A percentile compares a stretch with the other conserved stretches of the same genome.
phyloP scores from a whole-genome alignment of 2,329 filamentous ascomycete genomes.

The Teratosphaeria destructans region DNA sequence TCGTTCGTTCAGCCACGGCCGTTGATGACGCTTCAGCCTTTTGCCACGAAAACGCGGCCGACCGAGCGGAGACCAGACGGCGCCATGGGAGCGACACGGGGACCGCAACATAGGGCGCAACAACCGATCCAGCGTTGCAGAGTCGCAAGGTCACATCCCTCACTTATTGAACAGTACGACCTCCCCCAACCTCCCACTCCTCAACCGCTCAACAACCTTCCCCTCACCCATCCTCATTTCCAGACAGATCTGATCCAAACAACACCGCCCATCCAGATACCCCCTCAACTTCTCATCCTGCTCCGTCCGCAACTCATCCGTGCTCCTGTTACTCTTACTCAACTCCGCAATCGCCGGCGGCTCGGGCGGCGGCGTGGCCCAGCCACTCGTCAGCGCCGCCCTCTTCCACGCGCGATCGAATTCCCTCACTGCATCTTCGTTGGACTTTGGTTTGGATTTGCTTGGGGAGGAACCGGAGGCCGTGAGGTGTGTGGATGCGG shows the following conservation, averaged over 20 bases:
- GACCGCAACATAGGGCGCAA: neutral
- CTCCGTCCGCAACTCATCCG: slow-evolving; percentile 8
- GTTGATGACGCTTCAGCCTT: no score
- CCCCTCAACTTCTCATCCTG: slow-evolving; percentile 44
- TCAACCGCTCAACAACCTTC: slow-evolving; percentile 59
- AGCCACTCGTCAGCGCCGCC: slow-evolving; percentile 22
- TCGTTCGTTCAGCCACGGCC: no score
- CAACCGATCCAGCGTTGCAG: neutral
- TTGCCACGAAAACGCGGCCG: neutral
- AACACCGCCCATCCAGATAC: slow-evolving; percentile 65
- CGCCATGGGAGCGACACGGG: neutral
- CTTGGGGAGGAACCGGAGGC: slow-evolving; percentile 5
- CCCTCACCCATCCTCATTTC: slow-evolving; percentile 61
- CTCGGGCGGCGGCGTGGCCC: slow-evolving; percentile 20
- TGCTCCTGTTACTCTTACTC: slow-evolving; percentile 19
- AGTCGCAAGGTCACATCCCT: neutral
- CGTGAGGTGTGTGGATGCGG: slow-evolving; percentile 2
- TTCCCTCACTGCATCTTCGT: slow-evolving; percentile 12
- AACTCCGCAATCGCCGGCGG: slow-evolving; percentile 19
- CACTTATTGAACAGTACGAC: slow-evolving; percentile 22
- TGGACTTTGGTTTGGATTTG: slow-evolving; percentile 10
- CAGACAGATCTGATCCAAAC: slow-evolving; percentile 73
- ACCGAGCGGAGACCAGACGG: neutral
- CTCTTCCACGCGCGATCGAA: slow-evolving; percentile 25
- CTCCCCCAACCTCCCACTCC: slow-evolving; percentile 33